Evolutionary conservation across 768 basidiomycete species (phyloP), one percentile per base, ranked within the genome.

Genomic region (Tulasnella sp.): DNA sequence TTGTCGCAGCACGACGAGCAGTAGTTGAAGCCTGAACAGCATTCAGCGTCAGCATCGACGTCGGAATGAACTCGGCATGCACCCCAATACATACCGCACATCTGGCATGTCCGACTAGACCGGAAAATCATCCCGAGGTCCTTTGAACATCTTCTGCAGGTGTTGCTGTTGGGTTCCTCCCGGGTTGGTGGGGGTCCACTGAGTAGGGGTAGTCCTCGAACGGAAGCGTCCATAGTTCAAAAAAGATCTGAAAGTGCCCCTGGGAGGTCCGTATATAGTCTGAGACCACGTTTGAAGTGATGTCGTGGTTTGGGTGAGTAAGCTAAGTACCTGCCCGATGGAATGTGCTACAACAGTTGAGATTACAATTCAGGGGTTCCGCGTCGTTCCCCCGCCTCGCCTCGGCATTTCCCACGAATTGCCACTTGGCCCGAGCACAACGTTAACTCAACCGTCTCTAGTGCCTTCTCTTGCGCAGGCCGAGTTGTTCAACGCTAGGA

Each of bases 181-280:
- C 72, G 48, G 26, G 20, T 70, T 51, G 70, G 80, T 11, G 79
- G 40, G 18, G 79, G 79, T 42, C 79, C 79, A 46, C 79, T 79
- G 20, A 80, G 79, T 40, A 80, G 73, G 20, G 80, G 80, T 55
- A 80, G 48, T 48, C 80, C 80, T 55, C 80, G 79, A 35, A 79
- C 78, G 23, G 80, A 74, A 29, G 72, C 75, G 70, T 80, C 80
- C 80, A 79, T 80, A 29, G 11, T 29, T 67, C 29, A 16, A 67
- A 32, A 9, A 23, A 26, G 61, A 18, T 44, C 44, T 67, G 32
- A 67, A 26, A 67, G 11, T 67, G 29, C 13, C 61, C 61, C 61
- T 35, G 32, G 11, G 61, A 35, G 29, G 61, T 35, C 15, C 15
- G 61, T 67, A 35, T 67, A 67, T 29, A 67, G 61, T 26, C 26